Conservation (phyloP, 2,329 filamentous ascomycete genomes). For the Boeremia lycopersici region DNA sequence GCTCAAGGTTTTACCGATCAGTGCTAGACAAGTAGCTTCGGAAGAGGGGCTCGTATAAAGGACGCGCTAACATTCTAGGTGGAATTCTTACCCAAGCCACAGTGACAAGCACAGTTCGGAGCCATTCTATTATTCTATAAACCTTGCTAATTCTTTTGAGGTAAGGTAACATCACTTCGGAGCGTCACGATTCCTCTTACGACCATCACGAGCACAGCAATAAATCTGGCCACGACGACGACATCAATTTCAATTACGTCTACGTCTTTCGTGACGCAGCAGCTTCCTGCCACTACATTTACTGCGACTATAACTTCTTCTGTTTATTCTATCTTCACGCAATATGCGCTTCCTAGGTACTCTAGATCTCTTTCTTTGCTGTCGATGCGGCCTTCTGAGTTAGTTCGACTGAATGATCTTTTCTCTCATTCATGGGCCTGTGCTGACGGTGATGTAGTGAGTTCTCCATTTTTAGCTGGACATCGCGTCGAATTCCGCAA, state of each 20-base stretch:
- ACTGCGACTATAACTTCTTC: neutral
- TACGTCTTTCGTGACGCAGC: neutral
- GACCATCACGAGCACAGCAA: neutral
- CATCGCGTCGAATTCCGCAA: no score
- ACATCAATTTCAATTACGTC: neutral
- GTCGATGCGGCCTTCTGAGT: neutral
- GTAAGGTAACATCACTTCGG: neutral
- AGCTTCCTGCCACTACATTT: neutral
- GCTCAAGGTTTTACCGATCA: neutral
- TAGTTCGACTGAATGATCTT: neutral
- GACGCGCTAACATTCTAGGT: neutral
- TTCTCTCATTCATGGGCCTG: neutral
- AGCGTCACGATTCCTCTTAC: neutral
- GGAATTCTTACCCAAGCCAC: neutral
- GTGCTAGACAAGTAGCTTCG: neutral
- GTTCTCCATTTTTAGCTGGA: no score
- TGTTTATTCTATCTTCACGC: constrained; percentile 1
- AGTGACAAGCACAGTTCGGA: neutral
- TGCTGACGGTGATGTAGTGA: no score
- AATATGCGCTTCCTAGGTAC: neutral
- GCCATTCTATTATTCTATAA: no score
- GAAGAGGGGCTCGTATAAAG: neutral
- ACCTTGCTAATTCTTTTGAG: no score
- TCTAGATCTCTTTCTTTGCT: neutral
- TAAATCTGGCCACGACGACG: neutral